A percentile compares a stretch with the other conserved stretches of the same genome.
These are phyloP conservation scores for Albizia julibrissin DNA, from an alignment of 306 rosid species.

Conservation along the genomic window DNA sequence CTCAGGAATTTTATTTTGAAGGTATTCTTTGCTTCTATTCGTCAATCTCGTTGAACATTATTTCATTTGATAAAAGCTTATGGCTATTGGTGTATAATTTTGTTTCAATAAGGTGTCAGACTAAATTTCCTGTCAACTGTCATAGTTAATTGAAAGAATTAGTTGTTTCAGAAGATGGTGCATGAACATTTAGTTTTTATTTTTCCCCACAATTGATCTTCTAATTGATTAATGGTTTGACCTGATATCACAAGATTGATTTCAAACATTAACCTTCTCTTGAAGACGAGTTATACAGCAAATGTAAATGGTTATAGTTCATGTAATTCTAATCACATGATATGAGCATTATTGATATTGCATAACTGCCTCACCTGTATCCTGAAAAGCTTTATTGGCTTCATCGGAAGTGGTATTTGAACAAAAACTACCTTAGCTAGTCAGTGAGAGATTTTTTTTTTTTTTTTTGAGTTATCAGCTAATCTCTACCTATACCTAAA, in stretches of 20 bases:
- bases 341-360: background rate
- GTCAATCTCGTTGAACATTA: background rate
- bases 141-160: background rate
- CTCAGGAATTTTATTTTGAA: background rate
- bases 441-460: background rate
- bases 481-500: background rate
- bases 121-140: background rate
- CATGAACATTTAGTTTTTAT: background rate
- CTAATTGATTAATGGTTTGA: background rate
- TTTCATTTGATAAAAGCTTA: background rate
- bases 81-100: constrained; percentile 4
- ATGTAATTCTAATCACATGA: background rate
- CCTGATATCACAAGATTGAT: background rate
- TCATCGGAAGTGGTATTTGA: background rate
- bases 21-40: background rate
- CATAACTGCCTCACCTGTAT: background rate
- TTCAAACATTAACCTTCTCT: background rate
- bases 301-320: background rate
- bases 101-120: constrained; percentile 4
- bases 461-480: background rate
- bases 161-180: background rate
- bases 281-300: background rate
- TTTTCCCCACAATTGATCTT: background rate
- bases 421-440: background rate
- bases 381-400: background rate